Evolutionary conservation across 441 rosid species (phyloP).

Genomic region (Populus hybrid): DNA sequence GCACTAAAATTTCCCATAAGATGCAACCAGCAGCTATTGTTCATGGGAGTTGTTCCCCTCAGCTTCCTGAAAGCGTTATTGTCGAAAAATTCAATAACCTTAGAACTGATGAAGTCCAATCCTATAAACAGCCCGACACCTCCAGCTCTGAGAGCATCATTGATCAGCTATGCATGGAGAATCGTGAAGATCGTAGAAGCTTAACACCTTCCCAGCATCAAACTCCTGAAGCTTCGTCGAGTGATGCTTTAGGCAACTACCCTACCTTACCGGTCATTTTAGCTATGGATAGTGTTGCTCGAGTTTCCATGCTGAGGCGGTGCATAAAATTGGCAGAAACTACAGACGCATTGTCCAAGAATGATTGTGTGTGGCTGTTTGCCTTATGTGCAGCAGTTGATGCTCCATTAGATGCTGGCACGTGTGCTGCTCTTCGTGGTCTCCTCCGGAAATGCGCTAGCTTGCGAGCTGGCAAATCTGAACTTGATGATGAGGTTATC

Average conservation of each 20-base stretch:
- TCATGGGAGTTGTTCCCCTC: conserved; percentile 18
- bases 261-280: conserved; percentile 50
- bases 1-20: conserved; percentile 17
- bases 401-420: conserved; percentile 64
- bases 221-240: conserved; percentile 1
- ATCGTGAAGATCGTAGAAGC: conserved; percentile 5
- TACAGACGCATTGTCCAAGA: conserved; percentile 31
- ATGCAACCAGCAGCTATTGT: conserved; percentile 9
- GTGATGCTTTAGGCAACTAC: conserved; percentile 19
- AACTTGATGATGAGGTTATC: conserved; percentile 64
- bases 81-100: conserved; percentile 29
- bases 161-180: conserved; percentile 10
- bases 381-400: conserved; percentile 73
- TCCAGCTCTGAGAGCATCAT: not conserved
- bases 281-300: conserved; percentile 65
- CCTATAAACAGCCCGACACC: not conserved
- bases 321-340: conserved; percentile 48
- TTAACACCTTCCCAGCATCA: conserved; percentile 2
- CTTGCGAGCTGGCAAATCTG: conserved; percentile 56
- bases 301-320: conserved; percentile 61
- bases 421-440: conserved; percentile 60
- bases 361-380: conserved; percentile 64
- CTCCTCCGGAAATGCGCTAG: conserved; percentile 74
- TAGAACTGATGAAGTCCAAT: conserved; percentile 17
- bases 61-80: conserved; percentile 26